phyloP scores from a whole-genome alignment of 192 early-diverging fungal species.

The Umbelopsis sp. region DNA sequence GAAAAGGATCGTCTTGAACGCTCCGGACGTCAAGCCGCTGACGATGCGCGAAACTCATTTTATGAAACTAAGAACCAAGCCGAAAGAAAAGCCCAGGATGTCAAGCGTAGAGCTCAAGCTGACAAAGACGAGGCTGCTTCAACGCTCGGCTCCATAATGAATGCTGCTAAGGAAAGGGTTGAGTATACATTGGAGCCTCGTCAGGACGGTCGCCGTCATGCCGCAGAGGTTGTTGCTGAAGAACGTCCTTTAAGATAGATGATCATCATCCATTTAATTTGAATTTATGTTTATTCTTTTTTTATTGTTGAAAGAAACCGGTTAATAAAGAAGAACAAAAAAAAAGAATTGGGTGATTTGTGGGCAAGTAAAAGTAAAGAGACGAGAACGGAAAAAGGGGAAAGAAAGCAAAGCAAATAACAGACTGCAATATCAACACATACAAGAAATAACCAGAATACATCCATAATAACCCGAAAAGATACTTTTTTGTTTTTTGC shows the following conservation, averaged over 20 bases:
- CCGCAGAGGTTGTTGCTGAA: neutral
- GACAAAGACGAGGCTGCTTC: neutral
- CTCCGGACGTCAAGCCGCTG: neutral
- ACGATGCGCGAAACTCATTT: neutral
- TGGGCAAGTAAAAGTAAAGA: too few species aligned
- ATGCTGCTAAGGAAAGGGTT: conserved; percentile 1
- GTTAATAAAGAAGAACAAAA: too few species aligned
- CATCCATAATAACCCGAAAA: too few species aligned
- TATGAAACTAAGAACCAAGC: neutral
- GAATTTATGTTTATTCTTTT: neutral
- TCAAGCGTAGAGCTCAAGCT: neutral
- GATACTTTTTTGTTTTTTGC: too few species aligned
- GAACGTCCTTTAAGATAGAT: neutral
- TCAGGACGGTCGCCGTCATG: neutral
- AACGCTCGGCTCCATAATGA: conserved; percentile 1
- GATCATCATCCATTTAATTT: neutral
- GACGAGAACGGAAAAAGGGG: too few species aligned
- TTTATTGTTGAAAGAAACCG: conserved; percentile 4
- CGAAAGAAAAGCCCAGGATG: conserved; percentile 1
- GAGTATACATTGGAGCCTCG: neutral
- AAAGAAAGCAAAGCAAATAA: too few species aligned
- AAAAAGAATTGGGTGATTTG: too few species aligned
- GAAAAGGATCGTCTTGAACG: neutral
- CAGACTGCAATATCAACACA: too few species aligned
- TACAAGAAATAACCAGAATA: too few species aligned